These are phyloP conservation scores for Ophiostoma sp. DNA, from an alignment of 2,329 filamentous ascomycete species.

Conservation along the genomic window DNA sequence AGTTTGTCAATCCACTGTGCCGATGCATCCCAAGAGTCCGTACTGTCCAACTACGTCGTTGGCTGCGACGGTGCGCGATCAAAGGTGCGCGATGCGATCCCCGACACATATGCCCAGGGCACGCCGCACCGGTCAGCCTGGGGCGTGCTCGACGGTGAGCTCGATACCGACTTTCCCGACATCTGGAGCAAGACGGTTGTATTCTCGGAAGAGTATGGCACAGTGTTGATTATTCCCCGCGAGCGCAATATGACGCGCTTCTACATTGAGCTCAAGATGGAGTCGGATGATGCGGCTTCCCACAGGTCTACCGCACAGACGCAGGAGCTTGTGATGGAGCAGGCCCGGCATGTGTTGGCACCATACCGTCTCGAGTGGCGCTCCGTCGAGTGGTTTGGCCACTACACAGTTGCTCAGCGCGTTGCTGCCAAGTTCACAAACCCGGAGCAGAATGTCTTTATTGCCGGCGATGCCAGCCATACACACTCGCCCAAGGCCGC, in stretches of 20 bases:
- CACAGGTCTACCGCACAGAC: conserved; percentile 32
- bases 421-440: conserved; percentile 64
- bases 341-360: conserved; percentile 50
- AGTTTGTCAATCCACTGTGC: conserved; percentile 39
- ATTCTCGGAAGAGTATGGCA: conserved; percentile 59
- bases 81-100: conserved; percentile 60
- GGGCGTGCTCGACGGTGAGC: conserved; percentile 65
- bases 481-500: conserved; percentile 62
- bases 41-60: conserved; percentile 43
- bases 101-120: conserved; percentile 23
- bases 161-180: conserved; percentile 68
- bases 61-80: conserved; percentile 71
- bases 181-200: conserved; percentile 69
- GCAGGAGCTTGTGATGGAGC: conserved; percentile 61
- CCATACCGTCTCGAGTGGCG: conserved; percentile 54
- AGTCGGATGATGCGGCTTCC: conserved; percentile 28
- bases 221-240: conserved; percentile 65
- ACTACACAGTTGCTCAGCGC: conserved; percentile 64
- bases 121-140: conserved; percentile 42
- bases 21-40: background rate
- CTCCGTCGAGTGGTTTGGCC: conserved; percentile 63
- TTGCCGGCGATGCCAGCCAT: conserved; percentile 60
- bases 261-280: conserved; percentile 50
- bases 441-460: conserved; percentile 51
- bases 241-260: conserved; percentile 66